Evolutionary conservation across 1,284 basidiomycete genomes (phyloP), one percentile per base, ranked within the genome.

Genomic region (Ustilago curta): DNA sequence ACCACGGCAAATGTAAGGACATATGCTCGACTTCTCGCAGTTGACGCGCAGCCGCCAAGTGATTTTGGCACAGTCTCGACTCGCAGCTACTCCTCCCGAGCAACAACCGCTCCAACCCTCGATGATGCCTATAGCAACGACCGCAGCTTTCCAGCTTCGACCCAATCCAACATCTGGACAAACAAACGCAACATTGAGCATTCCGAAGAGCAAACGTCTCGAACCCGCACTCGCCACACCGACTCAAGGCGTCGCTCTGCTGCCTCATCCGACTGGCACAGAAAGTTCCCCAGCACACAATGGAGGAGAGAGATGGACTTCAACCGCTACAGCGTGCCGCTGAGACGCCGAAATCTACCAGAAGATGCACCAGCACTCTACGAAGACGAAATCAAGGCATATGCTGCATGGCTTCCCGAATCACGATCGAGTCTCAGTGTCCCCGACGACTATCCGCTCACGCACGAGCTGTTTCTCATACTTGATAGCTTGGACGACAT

Each of bases 271-370:
- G 67, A 59, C 52, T 70, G 67, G 67, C 56, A 48, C 8, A 47
- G 48, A 9, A 70, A 70, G 52, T 70, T 63, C 21, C 60, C 60
- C 4, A 59, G 42, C 64, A 60, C 64, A 14, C 47, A 43, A 16
- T 74, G 70, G 70, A 42, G 64, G 12, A 44, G 58, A n/a, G 70
- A 69, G 53, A 54, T 74, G 32, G 66, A 74, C 39, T 69, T 69
- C 55, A 69, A 74, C 21, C 54, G 66, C 7, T 70, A 59, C 50
- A 59, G 51, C 27, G 50, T 25, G 4, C 66, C 70, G 2, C 8
- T 74, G 12, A 31, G 66, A 43, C 60, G 55, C 14, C 61, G 58
- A 6, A n/a, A 39, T 2, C 62, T 64, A 1, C 66, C 70, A 18
- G 70, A 66, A 18, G 59, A 68, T 18, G 61, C 66, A 18, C 70